Conservation (phyloP, 805 yeast species). For the Nakazawaea peltata region DNA sequence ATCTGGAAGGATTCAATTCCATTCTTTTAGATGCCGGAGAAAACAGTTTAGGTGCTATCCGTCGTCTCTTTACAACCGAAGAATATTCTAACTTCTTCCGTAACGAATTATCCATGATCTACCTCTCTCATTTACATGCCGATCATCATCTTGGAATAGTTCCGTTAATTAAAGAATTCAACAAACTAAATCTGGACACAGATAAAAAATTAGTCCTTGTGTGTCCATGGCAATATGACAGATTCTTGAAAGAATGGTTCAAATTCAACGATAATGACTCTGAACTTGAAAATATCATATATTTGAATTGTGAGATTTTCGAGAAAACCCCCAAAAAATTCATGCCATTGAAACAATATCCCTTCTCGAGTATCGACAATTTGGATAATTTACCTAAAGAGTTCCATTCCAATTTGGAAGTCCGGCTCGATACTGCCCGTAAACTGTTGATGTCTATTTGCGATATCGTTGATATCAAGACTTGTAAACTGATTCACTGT, state of each 20-base stretch:
- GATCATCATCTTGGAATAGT: conserved; percentile 91
- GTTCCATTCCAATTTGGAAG: neutral
- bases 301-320: conserved; percentile 56
- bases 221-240: conserved; percentile 67
- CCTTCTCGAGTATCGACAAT: conserved; percentile 17
- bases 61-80: conserved; percentile 48
- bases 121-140: conserved; percentile 88
- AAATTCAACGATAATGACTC: conserved; percentile 31
- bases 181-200: conserved; percentile 26
- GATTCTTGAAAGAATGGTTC: conserved; percentile 65
- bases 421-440: neutral
- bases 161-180: conserved; percentile 66
- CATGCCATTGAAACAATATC: neutral
- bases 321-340: neutral
- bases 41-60: conserved; percentile 69
- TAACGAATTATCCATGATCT: conserved; percentile 53
- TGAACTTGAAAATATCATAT: conserved; percentile 34
- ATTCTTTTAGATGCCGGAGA: conserved; percentile 92
- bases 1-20: conserved; percentile 23
- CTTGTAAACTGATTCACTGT: conserved; percentile 82
- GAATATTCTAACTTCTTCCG: conserved; percentile 35
- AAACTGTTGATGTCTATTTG: conserved; percentile 15
- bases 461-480: conserved; percentile 36
- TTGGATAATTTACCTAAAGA: conserved; percentile 14
- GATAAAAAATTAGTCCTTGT: conserved; percentile 43